Evolutionary conservation across 148 eudicot genomes (phyloP).

Genomic region (Amaranthus cruentus): DNA sequence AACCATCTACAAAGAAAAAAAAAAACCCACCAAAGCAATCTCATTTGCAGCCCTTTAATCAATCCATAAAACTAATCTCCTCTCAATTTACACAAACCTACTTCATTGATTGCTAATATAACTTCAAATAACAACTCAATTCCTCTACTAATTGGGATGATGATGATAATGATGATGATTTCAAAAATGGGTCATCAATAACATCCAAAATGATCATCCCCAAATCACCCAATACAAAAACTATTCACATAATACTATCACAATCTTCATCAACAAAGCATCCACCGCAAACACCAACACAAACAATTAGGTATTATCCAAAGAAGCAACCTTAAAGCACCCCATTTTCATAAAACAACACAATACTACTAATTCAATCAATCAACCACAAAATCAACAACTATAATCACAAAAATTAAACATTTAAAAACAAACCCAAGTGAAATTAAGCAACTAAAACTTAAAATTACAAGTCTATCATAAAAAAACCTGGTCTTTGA

Average conservation of each 20-base stretch:
- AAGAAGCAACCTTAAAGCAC: background rate
- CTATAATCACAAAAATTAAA: background rate
- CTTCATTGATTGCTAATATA: constrained; percentile 5
- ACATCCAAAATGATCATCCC: constrained; percentile 17
- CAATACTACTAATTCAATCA: background rate
- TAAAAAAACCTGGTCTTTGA: constrained; percentile 74
- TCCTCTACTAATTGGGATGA: background rate
- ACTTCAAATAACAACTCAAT: constrained; percentile 11
- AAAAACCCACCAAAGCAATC: too few relatives aligned
- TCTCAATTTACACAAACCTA: background rate
- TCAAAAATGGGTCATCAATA: background rate
- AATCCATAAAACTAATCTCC: too few relatives aligned
- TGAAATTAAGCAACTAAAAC: background rate
- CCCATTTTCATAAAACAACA: constrained; percentile 1
- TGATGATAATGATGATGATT: too few relatives aligned
- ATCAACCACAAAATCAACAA: constrained; percentile 1
- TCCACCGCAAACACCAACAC: constrained; percentile 14
- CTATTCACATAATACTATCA: too few relatives aligned
- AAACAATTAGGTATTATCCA: background rate
- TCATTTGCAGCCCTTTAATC: too few relatives aligned
- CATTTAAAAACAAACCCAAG: background rate
- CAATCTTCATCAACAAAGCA: constrained; percentile 7
- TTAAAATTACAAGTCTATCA: background rate
- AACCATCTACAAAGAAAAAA: too few relatives aligned
- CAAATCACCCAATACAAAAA: background rate